Evolutionary conservation across 2,329 filamentous ascomycete species (phyloP).

Genomic region (Biscogniauxia marginata): DNA sequence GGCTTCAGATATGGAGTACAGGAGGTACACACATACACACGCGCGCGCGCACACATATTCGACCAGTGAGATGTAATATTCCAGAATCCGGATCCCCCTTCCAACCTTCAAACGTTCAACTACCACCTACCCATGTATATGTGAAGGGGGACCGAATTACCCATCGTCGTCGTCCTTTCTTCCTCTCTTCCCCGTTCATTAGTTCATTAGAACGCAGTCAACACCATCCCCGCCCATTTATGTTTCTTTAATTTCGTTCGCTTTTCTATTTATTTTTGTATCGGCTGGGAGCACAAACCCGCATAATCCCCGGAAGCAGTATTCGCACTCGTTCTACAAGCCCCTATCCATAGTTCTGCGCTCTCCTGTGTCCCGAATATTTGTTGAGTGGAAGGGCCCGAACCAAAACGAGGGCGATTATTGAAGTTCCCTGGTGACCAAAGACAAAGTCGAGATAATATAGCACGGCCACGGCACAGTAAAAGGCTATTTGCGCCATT

Average conservation of each 20-base stretch:
- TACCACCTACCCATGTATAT: slow-evolving; percentile 6
- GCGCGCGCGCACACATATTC: no score
- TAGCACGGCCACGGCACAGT: background rate
- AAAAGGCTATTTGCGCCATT: background rate
- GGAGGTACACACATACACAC: no score
- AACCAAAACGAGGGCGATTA: background rate
- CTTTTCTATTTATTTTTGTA: slow-evolving; percentile 6
- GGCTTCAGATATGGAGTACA: no score
- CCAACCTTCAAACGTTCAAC: slow-evolving; percentile 16
- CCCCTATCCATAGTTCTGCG: background rate
- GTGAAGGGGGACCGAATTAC: background rate
- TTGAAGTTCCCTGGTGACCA: background rate
- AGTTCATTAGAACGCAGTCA: slow-evolving; percentile 1
- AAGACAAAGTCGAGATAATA: background rate
- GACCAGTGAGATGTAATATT: slow-evolving; percentile 15
- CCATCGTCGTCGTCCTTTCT: slow-evolving; percentile 6
- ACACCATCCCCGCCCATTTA: slow-evolving; percentile 4
- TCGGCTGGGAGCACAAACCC: background rate
- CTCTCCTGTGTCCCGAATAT: background rate
- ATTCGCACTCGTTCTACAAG: background rate
- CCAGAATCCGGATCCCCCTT: slow-evolving; percentile 20
- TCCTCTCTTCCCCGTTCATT: slow-evolving; percentile 6
- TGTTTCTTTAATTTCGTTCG: slow-evolving; percentile 13
- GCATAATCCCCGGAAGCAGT: background rate
- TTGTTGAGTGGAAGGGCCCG: background rate